phyloP scores from a whole-genome alignment of 2,329 filamentous ascomycete genomes.

The Chrysosporium keratinophilum region DNA sequence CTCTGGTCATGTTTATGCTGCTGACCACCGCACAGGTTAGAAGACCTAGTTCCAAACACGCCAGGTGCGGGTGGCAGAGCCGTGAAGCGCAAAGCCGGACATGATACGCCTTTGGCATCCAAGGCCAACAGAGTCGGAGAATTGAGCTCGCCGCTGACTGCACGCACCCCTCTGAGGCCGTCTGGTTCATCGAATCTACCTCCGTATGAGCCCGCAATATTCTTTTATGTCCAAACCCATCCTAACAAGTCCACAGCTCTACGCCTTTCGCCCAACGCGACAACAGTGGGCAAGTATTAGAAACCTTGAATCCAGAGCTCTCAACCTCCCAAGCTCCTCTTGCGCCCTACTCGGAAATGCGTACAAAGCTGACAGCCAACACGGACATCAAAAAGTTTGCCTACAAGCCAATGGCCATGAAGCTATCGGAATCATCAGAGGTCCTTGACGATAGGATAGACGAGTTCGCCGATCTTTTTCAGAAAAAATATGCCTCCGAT shows the following conservation, averaged over 20 bases:
- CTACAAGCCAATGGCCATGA: constrained; percentile 92
- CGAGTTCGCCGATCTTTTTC: constrained; percentile 65
- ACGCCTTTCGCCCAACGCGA: constrained; percentile 63
- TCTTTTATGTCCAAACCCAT: neutral
- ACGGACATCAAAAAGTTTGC: constrained; percentile 83
- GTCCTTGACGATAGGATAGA: constrained; percentile 93
- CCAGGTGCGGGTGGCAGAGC: constrained; percentile 31
- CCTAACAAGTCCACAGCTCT: constrained; percentile 22
- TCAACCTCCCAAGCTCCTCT: constrained; percentile 56
- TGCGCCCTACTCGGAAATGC: constrained; percentile 60
- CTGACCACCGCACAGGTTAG: constrained; percentile 41
- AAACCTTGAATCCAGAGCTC: constrained; percentile 72
- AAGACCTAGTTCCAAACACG: constrained; percentile 59
- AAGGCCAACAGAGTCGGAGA: constrained; percentile 37
- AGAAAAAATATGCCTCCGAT: constrained; percentile 64
- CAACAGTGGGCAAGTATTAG: constrained; percentile 70
- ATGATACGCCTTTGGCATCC: constrained; percentile 37
- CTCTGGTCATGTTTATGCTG: neutral
- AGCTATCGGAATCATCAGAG: constrained; percentile 81
- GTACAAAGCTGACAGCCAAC: constrained; percentile 74
- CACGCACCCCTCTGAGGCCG: constrained; percentile 26
- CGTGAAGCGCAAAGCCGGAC: constrained; percentile 45
- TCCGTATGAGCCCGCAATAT: constrained; percentile 21
- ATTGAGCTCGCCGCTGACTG: constrained; percentile 42
- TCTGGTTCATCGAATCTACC: constrained; percentile 18